Evolutionary conservation across 2,329 filamentous ascomycete species (phyloP).

Genomic region (Aureobasidium uvarum): DNA sequence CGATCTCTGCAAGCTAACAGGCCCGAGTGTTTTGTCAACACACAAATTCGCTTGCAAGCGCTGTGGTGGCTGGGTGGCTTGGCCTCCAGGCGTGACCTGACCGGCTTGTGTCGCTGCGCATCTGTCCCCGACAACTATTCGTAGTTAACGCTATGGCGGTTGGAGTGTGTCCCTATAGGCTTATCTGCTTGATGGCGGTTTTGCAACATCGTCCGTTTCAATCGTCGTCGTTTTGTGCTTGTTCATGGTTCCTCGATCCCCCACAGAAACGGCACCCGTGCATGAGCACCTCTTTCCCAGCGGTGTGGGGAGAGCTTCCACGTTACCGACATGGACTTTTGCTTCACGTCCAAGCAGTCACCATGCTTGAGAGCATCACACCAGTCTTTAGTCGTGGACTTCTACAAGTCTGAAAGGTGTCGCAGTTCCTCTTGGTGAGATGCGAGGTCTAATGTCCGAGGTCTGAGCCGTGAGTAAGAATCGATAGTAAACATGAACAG

Average conservation of each 20-base stretch:
- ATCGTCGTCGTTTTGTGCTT: slow-evolving; percentile 9
- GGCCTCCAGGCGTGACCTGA: background rate
- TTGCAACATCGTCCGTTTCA: slow-evolving; percentile 1
- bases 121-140: background rate
- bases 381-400: no score
- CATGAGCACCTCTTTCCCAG: slow-evolving; percentile 3
- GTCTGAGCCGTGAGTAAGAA: no score
- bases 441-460: no score
- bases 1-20: slow-evolving; percentile 24
- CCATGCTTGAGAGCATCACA: no score
- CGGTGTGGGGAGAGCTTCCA: slow-evolving; percentile 21
- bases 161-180: background rate
- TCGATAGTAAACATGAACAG: no score
- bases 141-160: background rate
- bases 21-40: slow-evolving; percentile 21
- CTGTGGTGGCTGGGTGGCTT: slow-evolving; percentile 25
- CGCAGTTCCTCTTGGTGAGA: no score
- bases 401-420: no score
- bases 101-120: background rate
- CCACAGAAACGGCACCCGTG: slow-evolving; percentile 16
- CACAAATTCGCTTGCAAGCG: slow-evolving; percentile 20
- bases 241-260: background rate
- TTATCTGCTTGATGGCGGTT: background rate
- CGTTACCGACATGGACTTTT: no score
- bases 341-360: no score